Evolutionary conservation across 176 grass and related monocot genomes (phyloP).

Genomic region (Bromus sterilis): DNA sequence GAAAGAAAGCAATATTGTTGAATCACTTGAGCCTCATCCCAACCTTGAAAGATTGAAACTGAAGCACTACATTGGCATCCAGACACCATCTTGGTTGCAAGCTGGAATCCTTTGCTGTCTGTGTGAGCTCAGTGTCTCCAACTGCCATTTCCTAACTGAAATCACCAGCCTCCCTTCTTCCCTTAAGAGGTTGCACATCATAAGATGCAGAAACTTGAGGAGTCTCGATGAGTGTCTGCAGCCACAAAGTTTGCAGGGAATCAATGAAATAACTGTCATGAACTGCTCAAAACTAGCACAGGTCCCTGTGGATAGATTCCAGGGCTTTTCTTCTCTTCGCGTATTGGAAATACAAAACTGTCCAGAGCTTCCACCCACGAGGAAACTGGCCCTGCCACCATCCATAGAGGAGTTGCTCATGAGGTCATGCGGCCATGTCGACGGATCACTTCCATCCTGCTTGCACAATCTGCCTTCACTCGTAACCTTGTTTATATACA

Average conservation of each 20-base stretch:
- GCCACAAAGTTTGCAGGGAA: not conserved
- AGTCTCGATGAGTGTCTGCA: conserved; percentile 16
- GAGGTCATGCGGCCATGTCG: conserved; percentile 2
- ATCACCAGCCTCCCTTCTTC: conserved; percentile 18
- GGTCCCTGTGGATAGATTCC: conserved; percentile 1
- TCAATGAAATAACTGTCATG: conserved; percentile 6
- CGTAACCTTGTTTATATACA: not conserved
- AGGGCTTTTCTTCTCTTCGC: conserved; percentile 11
- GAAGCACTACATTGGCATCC: not conserved
- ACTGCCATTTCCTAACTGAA: not conserved
- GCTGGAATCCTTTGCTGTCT: not conserved
- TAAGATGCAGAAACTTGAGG: not conserved
- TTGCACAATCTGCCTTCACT: conserved; percentile 19
- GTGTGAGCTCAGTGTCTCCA: not conserved
- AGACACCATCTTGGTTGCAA: conserved; percentile 12
- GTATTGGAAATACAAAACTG: not conserved
- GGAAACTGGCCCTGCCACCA: conserved; percentile 9
- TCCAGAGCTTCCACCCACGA: conserved; percentile 7
- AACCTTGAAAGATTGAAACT: not conserved
- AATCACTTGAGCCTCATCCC: not conserved
- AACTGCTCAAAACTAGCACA: conserved; percentile 6
- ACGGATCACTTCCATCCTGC: conserved; percentile 18
- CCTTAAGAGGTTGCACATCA: conserved; percentile 12
- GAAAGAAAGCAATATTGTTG: not conserved
- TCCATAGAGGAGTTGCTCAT: not conserved